Percentiles rank a stretch among this genome's conserved stretches.
Conservation (phyloP, 805 yeast species). For the Metschnikowia peoriensis region DNA sequence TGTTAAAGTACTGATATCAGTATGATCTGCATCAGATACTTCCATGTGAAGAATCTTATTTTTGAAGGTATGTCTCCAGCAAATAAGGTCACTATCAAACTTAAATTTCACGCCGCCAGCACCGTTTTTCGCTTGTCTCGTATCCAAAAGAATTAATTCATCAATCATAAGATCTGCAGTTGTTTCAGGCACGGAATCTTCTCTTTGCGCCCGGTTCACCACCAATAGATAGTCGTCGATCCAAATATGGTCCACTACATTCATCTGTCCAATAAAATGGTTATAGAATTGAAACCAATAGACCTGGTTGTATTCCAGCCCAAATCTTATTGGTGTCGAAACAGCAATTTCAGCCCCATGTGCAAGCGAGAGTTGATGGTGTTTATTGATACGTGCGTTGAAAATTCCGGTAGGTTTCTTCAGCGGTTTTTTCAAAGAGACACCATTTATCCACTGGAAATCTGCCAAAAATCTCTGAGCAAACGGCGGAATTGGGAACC, state of each 20-base stretch:
- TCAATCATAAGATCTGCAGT: constrained; percentile 23
- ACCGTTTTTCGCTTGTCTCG: constrained; percentile 32
- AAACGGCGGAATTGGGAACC: constrained; percentile 31
- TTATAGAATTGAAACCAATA: constrained; percentile 41
- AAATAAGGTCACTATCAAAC: constrained; percentile 38
- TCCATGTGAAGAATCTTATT: constrained; percentile 23
- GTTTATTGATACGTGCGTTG: constrained; percentile 11
- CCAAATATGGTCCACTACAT: constrained; percentile 37
- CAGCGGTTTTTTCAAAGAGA: constrained; percentile 6
- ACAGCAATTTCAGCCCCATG: constrained; percentile 15
- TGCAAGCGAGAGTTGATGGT: constrained; percentile 14
- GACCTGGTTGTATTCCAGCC: constrained; percentile 28
- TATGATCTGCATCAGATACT: constrained; percentile 2
- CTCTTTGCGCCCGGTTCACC: constrained; percentile 27
- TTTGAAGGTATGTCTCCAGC: constrained; percentile 39
- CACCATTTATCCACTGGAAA: constrained; percentile 24
- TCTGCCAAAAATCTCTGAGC: constrained; percentile 27
- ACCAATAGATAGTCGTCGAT: constrained; percentile 33
- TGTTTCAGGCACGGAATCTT: constrained; percentile 13
- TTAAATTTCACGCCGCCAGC: constrained; percentile 27
- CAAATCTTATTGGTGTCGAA: constrained; percentile 15
- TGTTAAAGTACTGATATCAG: constrained; percentile 16
- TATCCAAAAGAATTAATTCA: constrained; percentile 37
- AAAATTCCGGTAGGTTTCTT: constrained; percentile 24
- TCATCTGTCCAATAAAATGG: constrained; percentile 31